These are phyloP conservation scores for Lasiosphaeriaceae sp. DNA, from an alignment of 495 filamentous ascomycete species.

Conservation along the genomic window DNA sequence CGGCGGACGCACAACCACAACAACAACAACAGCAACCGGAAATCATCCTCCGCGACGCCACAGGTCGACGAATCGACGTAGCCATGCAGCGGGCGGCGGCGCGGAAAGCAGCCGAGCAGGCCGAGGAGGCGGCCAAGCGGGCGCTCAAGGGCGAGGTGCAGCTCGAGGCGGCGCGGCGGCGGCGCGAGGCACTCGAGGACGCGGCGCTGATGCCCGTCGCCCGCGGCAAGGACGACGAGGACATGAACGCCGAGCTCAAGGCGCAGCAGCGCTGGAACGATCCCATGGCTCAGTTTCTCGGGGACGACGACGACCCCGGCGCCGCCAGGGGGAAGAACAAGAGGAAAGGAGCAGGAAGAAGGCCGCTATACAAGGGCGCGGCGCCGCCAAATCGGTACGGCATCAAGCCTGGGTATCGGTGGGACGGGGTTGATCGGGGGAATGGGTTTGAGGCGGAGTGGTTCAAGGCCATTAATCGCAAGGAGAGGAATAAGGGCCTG, in stretches of 20 bases:
- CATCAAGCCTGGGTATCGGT: conserved; percentile 84
- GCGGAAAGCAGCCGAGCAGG: conserved; percentile 58
- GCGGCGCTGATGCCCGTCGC: conserved; percentile 78
- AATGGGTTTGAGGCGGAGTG: conserved; percentile 95
- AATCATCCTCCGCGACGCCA: conserved; percentile 91
- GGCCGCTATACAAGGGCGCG: conserved; percentile 73
- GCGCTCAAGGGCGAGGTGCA: conserved; percentile 83
- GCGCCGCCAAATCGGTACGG: conserved; percentile 90
- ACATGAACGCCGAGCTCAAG: conserved; percentile 79
- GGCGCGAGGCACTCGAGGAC: conserved; percentile 63
- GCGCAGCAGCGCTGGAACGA: conserved; percentile 82
- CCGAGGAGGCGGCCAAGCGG: conserved; percentile 58
- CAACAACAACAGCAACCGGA: conserved; percentile 50
- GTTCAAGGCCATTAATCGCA: conserved; percentile 80
- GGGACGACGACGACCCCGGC: background rate
- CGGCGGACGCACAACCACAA: conserved; percentile 38
- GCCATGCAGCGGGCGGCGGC: conserved; percentile 85
- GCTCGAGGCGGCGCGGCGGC: conserved; percentile 48
- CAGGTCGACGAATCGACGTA: conserved; percentile 85
- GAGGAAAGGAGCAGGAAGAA: conserved; percentile 47
- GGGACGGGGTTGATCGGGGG: conserved; percentile 95
- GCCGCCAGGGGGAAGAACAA: conserved; percentile 26
- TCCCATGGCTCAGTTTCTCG: conserved; percentile 78
- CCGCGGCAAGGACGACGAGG: conserved; percentile 72
- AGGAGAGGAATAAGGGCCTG: conserved; percentile 66